phyloP scores from a whole-genome alignment of 2,329 filamentous ascomycete genomes.

The Pseudogymnoascus sp. region DNA sequence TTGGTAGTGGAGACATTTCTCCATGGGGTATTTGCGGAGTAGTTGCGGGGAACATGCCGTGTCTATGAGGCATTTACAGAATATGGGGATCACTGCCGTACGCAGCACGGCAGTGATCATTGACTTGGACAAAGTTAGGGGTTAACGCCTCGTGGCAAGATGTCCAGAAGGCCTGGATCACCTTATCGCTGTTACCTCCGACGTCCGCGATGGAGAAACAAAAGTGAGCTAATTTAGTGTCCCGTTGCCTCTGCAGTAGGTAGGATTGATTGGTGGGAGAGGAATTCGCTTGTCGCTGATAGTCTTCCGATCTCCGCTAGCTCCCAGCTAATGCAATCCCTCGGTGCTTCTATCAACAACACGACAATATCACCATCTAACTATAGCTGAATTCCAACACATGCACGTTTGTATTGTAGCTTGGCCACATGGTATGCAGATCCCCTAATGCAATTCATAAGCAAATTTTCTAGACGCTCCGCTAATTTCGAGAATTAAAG shows the following conservation, averaged over 20 bases:
- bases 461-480: background rate
- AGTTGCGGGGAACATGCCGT: background rate
- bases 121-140: background rate
- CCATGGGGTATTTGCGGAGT: slow-evolving; percentile 2
- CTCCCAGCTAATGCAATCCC: background rate
- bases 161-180: background rate
- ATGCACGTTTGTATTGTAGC: background rate
- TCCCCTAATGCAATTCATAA: background rate
- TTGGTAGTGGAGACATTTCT: background rate
- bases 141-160: background rate
- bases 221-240: background rate
- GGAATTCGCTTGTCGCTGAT: slow-evolving; percentile 4
- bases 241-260: background rate
- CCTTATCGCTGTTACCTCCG: background rate
- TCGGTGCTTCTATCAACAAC: background rate
- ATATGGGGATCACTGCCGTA: background rate
- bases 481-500: background rate
- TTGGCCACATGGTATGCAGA: background rate
- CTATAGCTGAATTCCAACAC: background rate
- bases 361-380: no score
- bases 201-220: background rate
- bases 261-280: background rate
- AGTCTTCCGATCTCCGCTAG: slow-evolving; percentile 8
- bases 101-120: background rate
- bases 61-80: background rate